A percentile compares a stretch with the other conserved stretches of the same genome.
Conservation (phyloP, 2,329 filamentous ascomycete species). For the Neonectria neomacrospora region DNA sequence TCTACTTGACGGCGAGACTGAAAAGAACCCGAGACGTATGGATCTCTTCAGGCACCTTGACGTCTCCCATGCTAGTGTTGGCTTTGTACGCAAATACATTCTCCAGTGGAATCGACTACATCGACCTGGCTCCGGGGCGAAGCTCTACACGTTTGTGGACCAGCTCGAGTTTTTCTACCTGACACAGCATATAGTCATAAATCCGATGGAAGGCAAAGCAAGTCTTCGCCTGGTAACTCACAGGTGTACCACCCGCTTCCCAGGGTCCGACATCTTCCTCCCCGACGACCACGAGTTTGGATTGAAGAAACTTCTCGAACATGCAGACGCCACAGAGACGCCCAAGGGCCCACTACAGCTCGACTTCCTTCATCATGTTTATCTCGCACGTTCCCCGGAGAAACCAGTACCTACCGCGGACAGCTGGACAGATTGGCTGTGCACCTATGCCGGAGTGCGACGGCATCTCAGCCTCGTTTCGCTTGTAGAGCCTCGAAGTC, state of each 20-base stretch:
- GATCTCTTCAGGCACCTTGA: background rate
- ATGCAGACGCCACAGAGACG: background rate
- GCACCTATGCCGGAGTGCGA: background rate
- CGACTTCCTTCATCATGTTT: background rate
- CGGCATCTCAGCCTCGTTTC: background rate
- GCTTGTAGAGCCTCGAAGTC: background rate
- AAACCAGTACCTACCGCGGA: background rate
- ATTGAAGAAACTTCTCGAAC: background rate
- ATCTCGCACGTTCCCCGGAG: background rate
- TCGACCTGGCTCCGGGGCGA: background rate
- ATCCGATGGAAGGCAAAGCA: background rate
- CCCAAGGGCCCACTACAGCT: background rate
- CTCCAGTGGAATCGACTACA: background rate
- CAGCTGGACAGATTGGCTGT: conserved; percentile 4
- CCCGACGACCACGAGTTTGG: conserved; percentile 4
- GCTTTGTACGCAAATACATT: conserved; percentile 1
- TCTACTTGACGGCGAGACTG: background rate
- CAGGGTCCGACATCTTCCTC: background rate
- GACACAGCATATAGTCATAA: background rate
- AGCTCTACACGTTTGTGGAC: background rate
- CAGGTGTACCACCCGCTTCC: background rate
- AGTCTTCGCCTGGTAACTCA: background rate
- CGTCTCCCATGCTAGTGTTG: background rate
- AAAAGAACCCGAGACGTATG: background rate
- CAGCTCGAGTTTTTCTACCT: background rate